phyloP scores from a whole-genome alignment of 371 early-diverging fungal genomes.

The Nematocida homosporus region DNA sequence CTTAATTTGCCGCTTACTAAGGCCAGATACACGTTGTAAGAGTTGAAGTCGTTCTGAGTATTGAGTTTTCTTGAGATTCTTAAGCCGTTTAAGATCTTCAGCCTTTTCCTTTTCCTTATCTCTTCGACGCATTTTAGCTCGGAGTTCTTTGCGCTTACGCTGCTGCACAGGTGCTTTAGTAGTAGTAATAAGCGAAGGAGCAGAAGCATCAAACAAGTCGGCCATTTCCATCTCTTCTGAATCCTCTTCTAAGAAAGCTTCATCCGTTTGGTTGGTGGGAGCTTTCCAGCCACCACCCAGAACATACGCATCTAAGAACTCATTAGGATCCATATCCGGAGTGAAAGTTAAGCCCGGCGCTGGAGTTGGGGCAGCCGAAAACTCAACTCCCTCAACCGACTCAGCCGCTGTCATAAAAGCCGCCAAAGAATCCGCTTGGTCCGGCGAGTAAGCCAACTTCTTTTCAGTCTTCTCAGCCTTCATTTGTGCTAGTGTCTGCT shows the following conservation, averaged over 20 bases:
- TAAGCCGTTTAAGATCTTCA: constrained; percentile 48
- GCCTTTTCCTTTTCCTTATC: constrained; percentile 33
- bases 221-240: constrained; percentile 46
- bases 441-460: constrained; percentile 8
- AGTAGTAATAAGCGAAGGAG: constrained; percentile 5
- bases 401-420: constrained; percentile 1
- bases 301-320: constrained; percentile 33
- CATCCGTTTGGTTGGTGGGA: neutral
- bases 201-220: constrained; percentile 33
- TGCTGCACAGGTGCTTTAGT: constrained; percentile 29
- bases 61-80: constrained; percentile 53
- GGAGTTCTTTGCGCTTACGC: constrained; percentile 47
- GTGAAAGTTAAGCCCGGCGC: too few species aligned
- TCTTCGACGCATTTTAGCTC: constrained; percentile 23
- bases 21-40: constrained; percentile 36
- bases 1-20: constrained; percentile 36
- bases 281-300: constrained; percentile 40
- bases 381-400: neutral
- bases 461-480: neutral
- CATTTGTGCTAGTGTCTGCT: constrained; percentile 15
- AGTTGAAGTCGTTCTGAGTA: constrained; percentile 29
- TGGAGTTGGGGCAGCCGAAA: too few species aligned
- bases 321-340: constrained; percentile 1
- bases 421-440: constrained; percentile 22
- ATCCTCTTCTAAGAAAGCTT: constrained; percentile 44